Evolutionary conservation across 2,329 filamentous ascomycete genomes (phyloP).

Genomic region (Hortaea werneckii): DNA sequence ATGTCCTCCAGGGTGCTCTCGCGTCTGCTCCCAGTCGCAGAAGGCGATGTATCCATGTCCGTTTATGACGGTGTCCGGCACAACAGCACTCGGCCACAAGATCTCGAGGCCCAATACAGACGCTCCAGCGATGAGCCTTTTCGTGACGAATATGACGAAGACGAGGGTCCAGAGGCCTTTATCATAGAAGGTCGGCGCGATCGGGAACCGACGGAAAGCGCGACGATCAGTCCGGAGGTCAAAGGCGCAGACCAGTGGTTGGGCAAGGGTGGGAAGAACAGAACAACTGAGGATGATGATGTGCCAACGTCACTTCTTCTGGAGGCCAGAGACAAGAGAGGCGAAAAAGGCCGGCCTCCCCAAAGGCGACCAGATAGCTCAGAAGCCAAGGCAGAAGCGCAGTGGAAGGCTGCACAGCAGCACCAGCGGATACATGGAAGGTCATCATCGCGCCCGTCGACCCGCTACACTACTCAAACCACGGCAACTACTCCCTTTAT

Average conservation of each 20-base stretch:
- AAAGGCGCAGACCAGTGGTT: slow-evolving; percentile 24
- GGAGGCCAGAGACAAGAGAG: slow-evolving; percentile 36
- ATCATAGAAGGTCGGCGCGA: slow-evolving; percentile 38
- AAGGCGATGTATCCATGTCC: slow-evolving; percentile 23
- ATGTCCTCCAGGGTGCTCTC: slow-evolving; percentile 47
- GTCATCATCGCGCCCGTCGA: slow-evolving; percentile 5
- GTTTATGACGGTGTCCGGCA: slow-evolving; percentile 35
- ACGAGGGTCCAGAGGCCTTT: slow-evolving; percentile 47
- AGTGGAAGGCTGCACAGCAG: slow-evolving; percentile 40
- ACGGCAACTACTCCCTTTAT: slow-evolving; percentile 17
- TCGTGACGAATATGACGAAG: slow-evolving; percentile 46
- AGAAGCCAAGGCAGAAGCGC: slow-evolving; percentile 27
- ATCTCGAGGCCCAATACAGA: slow-evolving; percentile 36
- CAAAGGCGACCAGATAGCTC: slow-evolving; percentile 4
- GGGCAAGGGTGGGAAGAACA: slow-evolving; percentile 18
- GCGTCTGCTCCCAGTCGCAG: slow-evolving; percentile 35
- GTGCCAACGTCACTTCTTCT: slow-evolving; percentile 54
- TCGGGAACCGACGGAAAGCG: slow-evolving; percentile 36
- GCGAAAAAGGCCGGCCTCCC: slow-evolving; percentile 6
- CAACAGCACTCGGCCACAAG: slow-evolving; percentile 28
- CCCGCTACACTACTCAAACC: neutral
- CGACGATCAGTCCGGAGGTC: slow-evolving; percentile 20
- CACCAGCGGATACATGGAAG: slow-evolving; percentile 35
- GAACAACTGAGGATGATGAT: slow-evolving; percentile 47
- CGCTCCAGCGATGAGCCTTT: slow-evolving; percentile 38